A percentile compares a stretch with the other conserved stretches of the same genome.
Conservation (phyloP, 139 green algal species). For the Micractinium conductrix region DNA sequence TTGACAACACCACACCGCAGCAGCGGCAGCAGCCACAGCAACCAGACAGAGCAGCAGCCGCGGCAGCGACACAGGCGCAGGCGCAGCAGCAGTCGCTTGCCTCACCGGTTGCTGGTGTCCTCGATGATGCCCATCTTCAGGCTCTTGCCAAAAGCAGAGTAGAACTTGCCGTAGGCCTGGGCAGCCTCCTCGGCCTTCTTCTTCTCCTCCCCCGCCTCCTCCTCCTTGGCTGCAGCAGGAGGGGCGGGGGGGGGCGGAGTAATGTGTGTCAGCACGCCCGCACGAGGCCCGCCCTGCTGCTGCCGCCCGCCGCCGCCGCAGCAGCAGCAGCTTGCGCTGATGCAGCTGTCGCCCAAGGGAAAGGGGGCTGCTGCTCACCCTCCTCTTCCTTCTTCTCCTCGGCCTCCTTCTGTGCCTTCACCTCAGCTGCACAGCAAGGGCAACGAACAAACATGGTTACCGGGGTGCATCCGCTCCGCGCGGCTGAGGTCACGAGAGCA, state of each 20-base stretch:
- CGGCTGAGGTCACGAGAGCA: too few relatives aligned
- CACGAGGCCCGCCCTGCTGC: not conserved
- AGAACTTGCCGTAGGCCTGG: slow-evolving; percentile 91
- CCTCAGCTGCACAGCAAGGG: too few relatives aligned
- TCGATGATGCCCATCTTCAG: slow-evolving; percentile 99
- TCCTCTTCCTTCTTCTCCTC: slow-evolving; percentile 41
- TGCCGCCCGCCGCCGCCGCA: not conserved
- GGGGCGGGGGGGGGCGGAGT: not conserved
- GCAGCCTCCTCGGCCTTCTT: slow-evolving; percentile 10
- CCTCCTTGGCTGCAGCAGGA: slow-evolving; percentile 24
- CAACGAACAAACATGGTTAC: too few relatives aligned
- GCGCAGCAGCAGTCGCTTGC: too few relatives aligned
- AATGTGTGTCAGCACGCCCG: not conserved
- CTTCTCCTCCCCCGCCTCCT: slow-evolving; percentile 29
- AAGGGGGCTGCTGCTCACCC: too few relatives aligned
- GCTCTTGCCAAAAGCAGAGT: slow-evolving; percentile 85
- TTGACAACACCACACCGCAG: not conserved
- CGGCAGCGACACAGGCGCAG: not conserved
- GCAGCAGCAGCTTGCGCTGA: too few relatives aligned
- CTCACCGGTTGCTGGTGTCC: slow-evolving; percentile 85
- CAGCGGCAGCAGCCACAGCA: not conserved
- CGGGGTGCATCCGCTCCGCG: too few relatives aligned
- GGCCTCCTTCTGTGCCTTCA: slow-evolving; percentile 8
- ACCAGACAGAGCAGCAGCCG: not conserved
- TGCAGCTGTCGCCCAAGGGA: too few relatives aligned